Conservation (phyloP, 805 yeast species). For the Maudiozyma bulderi region DNA sequence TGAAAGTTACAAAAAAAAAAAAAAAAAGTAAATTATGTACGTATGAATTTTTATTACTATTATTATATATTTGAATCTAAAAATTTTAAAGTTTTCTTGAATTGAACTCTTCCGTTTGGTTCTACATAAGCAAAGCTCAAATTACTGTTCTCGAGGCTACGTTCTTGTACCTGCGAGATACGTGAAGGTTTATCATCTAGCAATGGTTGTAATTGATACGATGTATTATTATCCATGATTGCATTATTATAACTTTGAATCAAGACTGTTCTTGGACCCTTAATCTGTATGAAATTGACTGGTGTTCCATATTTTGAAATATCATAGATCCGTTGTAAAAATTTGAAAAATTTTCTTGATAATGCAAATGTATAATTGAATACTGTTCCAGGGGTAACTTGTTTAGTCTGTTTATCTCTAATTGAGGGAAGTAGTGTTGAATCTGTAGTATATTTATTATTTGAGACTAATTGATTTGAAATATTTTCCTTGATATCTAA, state of each 20-base stretch:
- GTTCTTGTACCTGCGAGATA: background rate
- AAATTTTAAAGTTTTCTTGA: slow-evolving; percentile 1
- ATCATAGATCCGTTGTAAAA: slow-evolving; percentile 8
- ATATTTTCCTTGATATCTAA: slow-evolving; percentile 19
- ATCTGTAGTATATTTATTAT: background rate
- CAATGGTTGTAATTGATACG: slow-evolving; percentile 3
- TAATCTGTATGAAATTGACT: slow-evolving; percentile 19
- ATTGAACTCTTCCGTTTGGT: slow-evolving; percentile 1
- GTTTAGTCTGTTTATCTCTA: background rate
- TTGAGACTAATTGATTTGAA: background rate
- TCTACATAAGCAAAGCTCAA: slow-evolving; percentile 1
- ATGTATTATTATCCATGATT: background rate
- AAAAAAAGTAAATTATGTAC: too few species aligned
- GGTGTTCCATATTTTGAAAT: slow-evolving; percentile 14
- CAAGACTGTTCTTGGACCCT: slow-evolving; percentile 28
- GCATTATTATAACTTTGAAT: slow-evolving; percentile 17
- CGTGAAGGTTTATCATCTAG: background rate
- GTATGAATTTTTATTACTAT: background rate
- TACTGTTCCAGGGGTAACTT: background rate
- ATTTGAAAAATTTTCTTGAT: background rate
- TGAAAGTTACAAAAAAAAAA: background rate
- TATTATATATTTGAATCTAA: background rate
- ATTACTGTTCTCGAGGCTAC: background rate
- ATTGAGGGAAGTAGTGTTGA: background rate
- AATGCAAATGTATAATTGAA: background rate